Evolutionary conservation across 2,329 filamentous ascomycete genomes (phyloP), one percentile per base, ranked within the genome.

Genomic region (Alternaria novae-zelandiae): DNA sequence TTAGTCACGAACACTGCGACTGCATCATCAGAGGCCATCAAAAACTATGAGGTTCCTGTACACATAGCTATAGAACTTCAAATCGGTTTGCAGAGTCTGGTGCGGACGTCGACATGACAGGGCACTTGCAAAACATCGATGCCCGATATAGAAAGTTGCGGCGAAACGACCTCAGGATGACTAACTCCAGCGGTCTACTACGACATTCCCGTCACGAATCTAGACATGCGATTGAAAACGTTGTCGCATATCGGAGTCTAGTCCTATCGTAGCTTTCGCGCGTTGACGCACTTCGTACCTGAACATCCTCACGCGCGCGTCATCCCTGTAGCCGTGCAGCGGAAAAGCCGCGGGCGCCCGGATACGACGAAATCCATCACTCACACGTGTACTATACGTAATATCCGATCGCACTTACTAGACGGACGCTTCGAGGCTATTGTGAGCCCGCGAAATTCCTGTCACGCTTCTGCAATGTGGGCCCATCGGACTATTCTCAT

Each of bases 331-430:
- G 47, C 28, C 12, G 3, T 51, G 26, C 28, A 7, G 49, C 28
- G 17, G 5, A 36, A 51, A 36, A 51, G 36, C 36, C 36, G 36
- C 36, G 11, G 44, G 17, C 17, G 28, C n/a, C 26, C 12, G 17
- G 10, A 36, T 17, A 20, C 12, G 28, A 20, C 8, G 3, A 51
- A 2, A 21, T 20, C 8, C 11, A 21, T 50, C 47, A 50, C 9
- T 51, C 49, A 21, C 28, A 51, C 28, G 49, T 23, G 17, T 10
- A 13, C 28, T 15, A 51, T 51, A 36, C 49, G 49, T 51, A 51
- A 51, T 51, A 36, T 20, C 15, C 9, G 15, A 8, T 17, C 17
- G 12, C 21, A 23, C 12, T 23, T 15, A 5, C n/a, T 1, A 1
- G 0, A 41, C 20, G 20, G 1, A 25, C 2, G 44, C 13, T 46